Conservation (phyloP, 2,329 filamentous ascomycete species). For the Fusarium odoratissimum region DNA sequence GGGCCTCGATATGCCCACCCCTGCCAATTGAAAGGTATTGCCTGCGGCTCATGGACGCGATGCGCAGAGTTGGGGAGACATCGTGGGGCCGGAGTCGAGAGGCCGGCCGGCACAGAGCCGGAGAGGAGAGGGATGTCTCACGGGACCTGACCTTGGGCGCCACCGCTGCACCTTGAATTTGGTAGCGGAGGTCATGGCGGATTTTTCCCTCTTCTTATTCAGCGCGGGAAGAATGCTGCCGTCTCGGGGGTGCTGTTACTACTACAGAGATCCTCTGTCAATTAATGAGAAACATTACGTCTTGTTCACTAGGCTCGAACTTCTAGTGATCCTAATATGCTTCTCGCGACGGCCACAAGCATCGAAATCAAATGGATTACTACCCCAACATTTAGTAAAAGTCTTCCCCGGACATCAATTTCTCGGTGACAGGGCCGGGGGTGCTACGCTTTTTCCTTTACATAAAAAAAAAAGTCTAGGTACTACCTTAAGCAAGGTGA, state of each 20-base stretch:
- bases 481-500: neutral
- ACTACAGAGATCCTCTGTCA: neutral
- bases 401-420: slow-evolving; percentile 23
- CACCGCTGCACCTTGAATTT: slow-evolving; percentile 9
- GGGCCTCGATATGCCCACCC: slow-evolving; percentile 31
- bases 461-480: neutral
- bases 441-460: neutral
- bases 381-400: slow-evolving; percentile 19
- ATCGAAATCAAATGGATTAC: neutral
- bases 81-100: slow-evolving; percentile 46
- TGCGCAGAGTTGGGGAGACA: slow-evolving; percentile 5
- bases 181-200: neutral
- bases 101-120: slow-evolving; percentile 44
- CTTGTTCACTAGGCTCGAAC: neutral
- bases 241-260: neutral
- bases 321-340: neutral
- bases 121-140: slow-evolving; percentile 33
- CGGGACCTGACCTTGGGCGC: slow-evolving; percentile 39
- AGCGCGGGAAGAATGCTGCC: neutral
- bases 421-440: slow-evolving; percentile 6
- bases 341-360: neutral
- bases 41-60: slow-evolving; percentile 38
- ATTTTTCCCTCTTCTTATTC: neutral
- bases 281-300: neutral
- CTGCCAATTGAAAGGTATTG: slow-evolving; percentile 12